A percentile compares a stretch with the other conserved stretches of the same genome.
These are phyloP conservation scores for Fragaria ananassa DNA, from an alignment of 306 rosid genomes.

Conservation along the genomic window DNA sequence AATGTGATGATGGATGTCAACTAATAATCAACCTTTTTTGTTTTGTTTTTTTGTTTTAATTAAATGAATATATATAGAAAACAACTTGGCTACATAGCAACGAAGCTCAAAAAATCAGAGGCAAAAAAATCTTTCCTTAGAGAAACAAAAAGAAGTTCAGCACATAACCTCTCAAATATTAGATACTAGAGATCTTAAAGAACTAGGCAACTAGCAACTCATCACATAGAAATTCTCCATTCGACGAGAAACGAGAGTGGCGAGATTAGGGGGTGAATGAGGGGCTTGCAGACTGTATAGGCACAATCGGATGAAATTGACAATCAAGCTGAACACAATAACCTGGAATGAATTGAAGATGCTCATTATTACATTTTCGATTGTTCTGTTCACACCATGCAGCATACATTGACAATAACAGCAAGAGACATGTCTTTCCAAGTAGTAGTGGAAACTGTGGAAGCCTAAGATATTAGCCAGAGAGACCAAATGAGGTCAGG, in stretches of 20 bases:
- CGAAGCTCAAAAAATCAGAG: neutral
- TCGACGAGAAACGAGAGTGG: neutral
- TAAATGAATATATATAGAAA: no score
- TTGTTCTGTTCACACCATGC: neutral
- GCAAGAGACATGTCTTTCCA: neutral
- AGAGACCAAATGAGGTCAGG: no score
- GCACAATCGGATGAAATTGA: neutral
- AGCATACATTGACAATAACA: neutral
- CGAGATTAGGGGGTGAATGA: neutral
- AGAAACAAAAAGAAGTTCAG: neutral
- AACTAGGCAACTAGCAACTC: neutral
- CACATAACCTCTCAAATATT: neutral
- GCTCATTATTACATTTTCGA: neutral
- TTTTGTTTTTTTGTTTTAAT: no score
- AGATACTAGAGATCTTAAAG: neutral
- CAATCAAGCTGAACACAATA: neutral
- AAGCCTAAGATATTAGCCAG: neutral
- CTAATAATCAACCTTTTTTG: neutral
- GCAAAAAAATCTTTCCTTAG: neutral
- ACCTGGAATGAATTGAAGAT: neutral
- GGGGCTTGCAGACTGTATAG: neutral
- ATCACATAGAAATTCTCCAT: neutral
- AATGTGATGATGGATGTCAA: neutral
- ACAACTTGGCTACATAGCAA: neutral
- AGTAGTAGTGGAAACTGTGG: neutral